Percentiles rank a stretch among this genome's conserved stretches.
Conservation (phyloP, 2,329 filamentous ascomycete genomes). For the Knoxdaviesia capensis region DNA sequence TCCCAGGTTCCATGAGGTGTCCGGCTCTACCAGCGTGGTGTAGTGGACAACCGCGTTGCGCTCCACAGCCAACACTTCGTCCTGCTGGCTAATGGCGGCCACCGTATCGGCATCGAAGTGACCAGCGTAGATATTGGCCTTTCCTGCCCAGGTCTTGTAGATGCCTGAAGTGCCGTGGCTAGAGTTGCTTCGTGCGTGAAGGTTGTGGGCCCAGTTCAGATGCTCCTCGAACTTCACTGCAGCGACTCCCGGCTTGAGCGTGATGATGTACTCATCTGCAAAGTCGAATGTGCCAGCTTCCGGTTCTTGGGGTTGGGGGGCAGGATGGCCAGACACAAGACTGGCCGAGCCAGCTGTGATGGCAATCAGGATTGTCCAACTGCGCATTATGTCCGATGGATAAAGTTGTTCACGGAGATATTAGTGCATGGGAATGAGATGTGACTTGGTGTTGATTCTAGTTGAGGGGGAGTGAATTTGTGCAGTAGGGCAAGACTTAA, state of each 20-base stretch:
- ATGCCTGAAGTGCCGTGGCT: conserved; percentile 14
- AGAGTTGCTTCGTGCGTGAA: conserved; percentile 13
- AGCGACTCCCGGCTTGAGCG: conserved; percentile 17
- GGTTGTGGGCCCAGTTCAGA: conserved; percentile 12
- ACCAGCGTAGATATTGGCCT: conserved; percentile 18
- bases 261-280: conserved; percentile 23
- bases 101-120: conserved; percentile 20
- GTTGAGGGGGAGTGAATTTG: no score
- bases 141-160: conserved; percentile 12
- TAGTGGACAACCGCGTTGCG: not conserved
- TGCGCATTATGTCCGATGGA: no score
- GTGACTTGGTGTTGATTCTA: not conserved
- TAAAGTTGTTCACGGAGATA: not conserved
- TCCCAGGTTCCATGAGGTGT: conserved; percentile 21
- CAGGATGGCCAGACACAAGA: conserved; percentile 1
- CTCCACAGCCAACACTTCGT: conserved; percentile 12
- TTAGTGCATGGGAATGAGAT: conserved; percentile 1
- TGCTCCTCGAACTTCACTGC: conserved; percentile 14
- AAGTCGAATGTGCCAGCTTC: not conserved
- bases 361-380: no score
- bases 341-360: not conserved
- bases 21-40: not conserved
- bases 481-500: no score
- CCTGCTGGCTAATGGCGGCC: conserved; percentile 16
- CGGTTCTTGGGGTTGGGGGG: not conserved